Conservation (phyloP, 768 basidiomycete genomes). For the Suillus americanus region DNA sequence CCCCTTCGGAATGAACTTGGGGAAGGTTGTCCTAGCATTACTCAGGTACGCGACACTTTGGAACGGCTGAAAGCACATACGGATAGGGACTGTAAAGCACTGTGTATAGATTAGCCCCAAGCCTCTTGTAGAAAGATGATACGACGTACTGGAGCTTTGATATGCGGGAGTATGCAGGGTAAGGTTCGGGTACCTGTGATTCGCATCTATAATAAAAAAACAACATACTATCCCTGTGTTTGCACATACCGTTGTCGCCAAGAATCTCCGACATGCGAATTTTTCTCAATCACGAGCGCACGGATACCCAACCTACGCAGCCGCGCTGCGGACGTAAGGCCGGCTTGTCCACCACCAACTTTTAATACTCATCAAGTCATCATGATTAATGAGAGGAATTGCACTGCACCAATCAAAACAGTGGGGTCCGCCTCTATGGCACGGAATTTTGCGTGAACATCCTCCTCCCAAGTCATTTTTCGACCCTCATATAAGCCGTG, state of each 20-base stretch:
- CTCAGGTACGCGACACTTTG: conserved; percentile 9
- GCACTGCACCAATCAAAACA: conserved; percentile 35
- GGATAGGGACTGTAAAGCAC: conserved; percentile 49
- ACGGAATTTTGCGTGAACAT: background rate
- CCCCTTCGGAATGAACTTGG: background rate
- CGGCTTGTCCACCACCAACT: conserved; percentile 61
- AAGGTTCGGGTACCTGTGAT: conserved; percentile 2
- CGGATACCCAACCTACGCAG: conserved; percentile 52
- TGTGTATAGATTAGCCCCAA: conserved; percentile 13
- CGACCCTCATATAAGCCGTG: background rate
- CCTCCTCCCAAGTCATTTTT: background rate
- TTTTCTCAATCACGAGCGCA: conserved; percentile 50
- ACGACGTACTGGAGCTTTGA: conserved; percentile 44
- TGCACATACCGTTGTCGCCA: conserved; percentile 52
- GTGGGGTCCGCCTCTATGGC: conserved; percentile 25
- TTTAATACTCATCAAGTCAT: conserved; percentile 23
- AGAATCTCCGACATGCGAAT: conserved; percentile 46
- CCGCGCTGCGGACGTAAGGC: conserved; percentile 56
- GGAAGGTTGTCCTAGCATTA: background rate
- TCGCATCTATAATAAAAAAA: conserved; percentile 33
- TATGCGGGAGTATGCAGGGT: conserved; percentile 46
- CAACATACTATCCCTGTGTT: conserved; percentile 43
- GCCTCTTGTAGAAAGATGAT: background rate
- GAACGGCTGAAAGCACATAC: conserved; percentile 44
- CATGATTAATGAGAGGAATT: background rate